phyloP scores from a whole-genome alignment of 2,329 filamentous ascomycete species.

The Aspergillus aculeatus region DNA sequence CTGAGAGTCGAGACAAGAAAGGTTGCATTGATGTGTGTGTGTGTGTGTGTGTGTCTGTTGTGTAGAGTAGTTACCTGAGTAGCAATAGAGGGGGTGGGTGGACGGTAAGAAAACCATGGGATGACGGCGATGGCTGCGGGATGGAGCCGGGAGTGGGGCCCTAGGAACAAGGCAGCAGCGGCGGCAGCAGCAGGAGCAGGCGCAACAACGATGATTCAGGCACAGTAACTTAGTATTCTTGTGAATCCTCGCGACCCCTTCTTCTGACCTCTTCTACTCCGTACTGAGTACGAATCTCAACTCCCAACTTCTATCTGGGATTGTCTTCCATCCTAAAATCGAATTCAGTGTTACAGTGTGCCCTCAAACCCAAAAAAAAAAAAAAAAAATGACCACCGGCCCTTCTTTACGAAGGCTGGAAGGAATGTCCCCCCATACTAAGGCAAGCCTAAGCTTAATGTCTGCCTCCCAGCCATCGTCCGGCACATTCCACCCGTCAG shows the following conservation, averaged over 20 bases:
- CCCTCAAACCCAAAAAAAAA: no score
- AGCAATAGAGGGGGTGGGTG: no score
- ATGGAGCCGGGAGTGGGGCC: background rate
- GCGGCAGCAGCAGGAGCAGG: background rate
- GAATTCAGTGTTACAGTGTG: background rate
- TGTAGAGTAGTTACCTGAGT: no score
- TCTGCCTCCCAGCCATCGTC: background rate
- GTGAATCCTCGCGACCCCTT: background rate
- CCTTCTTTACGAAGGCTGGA: background rate
- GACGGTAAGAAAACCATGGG: constrained; percentile 2
- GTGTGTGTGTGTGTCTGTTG: no score
- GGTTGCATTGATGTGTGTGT: no score
- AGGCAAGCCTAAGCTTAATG: background rate
- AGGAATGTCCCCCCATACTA: background rate
- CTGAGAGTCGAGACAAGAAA: no score
- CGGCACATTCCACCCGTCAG: background rate
- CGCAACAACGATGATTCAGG: no score
- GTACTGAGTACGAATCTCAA: no score
- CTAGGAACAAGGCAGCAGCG: constrained; percentile 6
- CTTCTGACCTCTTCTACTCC: background rate
- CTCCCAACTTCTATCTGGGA: no score
- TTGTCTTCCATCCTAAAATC: no score
- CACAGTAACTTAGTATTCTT: no score
- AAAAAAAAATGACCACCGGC: background rate
- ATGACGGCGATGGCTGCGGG: background rate